Base-by-base conservation (phyloP, 176 grass and related monocot genomes). In the Cenchrus americanus region DNA sequence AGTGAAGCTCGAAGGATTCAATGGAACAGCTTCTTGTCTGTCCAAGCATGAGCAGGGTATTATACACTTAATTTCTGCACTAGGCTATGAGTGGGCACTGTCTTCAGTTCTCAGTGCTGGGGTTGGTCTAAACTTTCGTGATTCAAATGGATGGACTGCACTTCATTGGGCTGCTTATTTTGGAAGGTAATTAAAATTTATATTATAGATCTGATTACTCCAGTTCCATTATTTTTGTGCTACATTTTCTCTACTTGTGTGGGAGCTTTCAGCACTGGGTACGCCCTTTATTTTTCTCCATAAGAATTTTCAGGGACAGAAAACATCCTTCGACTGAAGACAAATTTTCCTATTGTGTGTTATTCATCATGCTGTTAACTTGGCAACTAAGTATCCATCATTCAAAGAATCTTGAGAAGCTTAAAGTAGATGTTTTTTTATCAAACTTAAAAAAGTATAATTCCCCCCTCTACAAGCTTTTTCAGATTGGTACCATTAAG, bases 91-190 rank as follows among this genome's bases (percentile, higher is more conserved):
- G 70, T 99, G 97, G 97, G 97, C 87, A 24, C 71, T 99, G 46
- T 82, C 78, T 87, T 83, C 89, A 72, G 80, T 99, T 75, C 87
- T 96, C 62, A 76, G 77, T 80, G 71, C 69, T 52, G 93, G 89
- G 37, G 84, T 99, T 77, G 91, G 89, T 75, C 84, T 99, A 94
- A 99, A 99, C 87, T 96, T 96, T n/a, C 91, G 97, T 72, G 97
- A 99, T 88, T 61, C 78, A 18, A 99, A 99, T 78, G 96, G 96
- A 79, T 99, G 96, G 96, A 96, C 96, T 58, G 91, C 96, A 77
- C 97, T 99, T 84, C 97, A 99, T 86, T 99, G 97, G 93, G 93
- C 97, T 90, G 88, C 97, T 76, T 84, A 94, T 85, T 99, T 87
- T 96, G 93, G 81, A 88, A 95, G 96, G 96, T 99, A 87, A 91